phyloP scores from a whole-genome alignment of 495 filamentous ascomycete species.

The Daldinia loculata region DNA sequence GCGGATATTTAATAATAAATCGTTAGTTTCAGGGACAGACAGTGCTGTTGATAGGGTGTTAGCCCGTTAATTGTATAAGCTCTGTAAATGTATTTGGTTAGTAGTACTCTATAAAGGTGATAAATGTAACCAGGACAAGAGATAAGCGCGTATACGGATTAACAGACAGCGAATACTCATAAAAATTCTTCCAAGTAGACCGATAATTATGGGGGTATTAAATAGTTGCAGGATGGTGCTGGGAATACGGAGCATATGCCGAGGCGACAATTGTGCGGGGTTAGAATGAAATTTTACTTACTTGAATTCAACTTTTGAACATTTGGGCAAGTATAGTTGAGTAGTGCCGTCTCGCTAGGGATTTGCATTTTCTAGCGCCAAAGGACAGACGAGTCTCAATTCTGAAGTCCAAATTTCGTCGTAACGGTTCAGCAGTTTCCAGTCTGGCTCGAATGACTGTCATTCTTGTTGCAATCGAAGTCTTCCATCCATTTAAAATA shows the following conservation, averaged over 20 bases:
- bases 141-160: no score
- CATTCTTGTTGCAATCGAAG: neutral
- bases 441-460: neutral
- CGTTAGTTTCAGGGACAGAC: neutral
- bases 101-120: neutral
- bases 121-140: no score
- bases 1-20: neutral
- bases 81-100: neutral
- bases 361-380: neutral
- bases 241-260: neutral
- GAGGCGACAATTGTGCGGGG: neutral
- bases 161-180: neutral
- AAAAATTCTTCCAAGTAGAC: neutral
- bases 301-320: neutral
- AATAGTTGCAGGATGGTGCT: neutral
- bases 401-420: neutral
- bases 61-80: neutral
- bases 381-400: neutral
- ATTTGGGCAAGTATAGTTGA: neutral
- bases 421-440: neutral
- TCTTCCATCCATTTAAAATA: neutral
- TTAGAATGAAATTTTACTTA: neutral
- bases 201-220: neutral
- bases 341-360: neutral
- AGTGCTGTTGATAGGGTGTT: neutral